Conservation (phyloP, 2,329 filamentous ascomycete genomes). For the Fusarium hostae region DNA sequence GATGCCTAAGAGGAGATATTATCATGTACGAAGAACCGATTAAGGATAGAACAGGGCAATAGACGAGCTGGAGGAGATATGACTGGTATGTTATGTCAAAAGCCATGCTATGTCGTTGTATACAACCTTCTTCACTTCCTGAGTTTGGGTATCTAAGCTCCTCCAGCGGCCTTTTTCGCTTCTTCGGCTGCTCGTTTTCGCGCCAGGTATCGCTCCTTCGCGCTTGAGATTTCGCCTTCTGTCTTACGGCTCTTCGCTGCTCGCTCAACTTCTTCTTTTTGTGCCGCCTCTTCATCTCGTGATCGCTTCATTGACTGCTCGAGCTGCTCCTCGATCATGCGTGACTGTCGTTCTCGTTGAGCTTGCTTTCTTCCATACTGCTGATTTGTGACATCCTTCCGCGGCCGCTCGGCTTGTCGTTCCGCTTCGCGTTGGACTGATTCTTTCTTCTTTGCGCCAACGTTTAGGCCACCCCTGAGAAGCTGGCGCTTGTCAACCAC, state of each 20-base stretch:
- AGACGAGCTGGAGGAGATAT: conserved; percentile 31
- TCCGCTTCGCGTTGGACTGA: conserved; percentile 41
- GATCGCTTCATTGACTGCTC: conserved; percentile 78
- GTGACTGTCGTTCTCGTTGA: conserved; percentile 78
- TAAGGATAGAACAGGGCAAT: conserved; percentile 33
- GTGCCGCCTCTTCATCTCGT: conserved; percentile 74
- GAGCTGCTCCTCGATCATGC: conserved; percentile 82
- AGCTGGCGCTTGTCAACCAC: conserved; percentile 87
- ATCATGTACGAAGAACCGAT: conserved; percentile 15
- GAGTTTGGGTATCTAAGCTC: conserved; percentile 47
- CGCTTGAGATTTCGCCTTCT: conserved; percentile 77
- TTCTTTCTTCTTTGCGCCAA: conserved; percentile 71
- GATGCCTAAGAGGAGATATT: background rate
- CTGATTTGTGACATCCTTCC: conserved; percentile 54
- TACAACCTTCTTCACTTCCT: conserved; percentile 23
- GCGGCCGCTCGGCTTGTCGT: conserved; percentile 45
- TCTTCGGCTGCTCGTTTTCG: conserved; percentile 80
- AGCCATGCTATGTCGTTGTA: conserved; percentile 25
- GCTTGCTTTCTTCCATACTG: conserved; percentile 67
- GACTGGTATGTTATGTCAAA: conserved; percentile 30
- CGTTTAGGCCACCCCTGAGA: conserved; percentile 78
- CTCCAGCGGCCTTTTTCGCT: conserved; percentile 57
- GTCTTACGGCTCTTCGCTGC: conserved; percentile 83
- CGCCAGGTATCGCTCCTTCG: conserved; percentile 82
- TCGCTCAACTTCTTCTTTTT: conserved; percentile 70